Conservation (phyloP, 2,329 filamentous ascomycete species). For the Grosmannia clavigera region DNA sequence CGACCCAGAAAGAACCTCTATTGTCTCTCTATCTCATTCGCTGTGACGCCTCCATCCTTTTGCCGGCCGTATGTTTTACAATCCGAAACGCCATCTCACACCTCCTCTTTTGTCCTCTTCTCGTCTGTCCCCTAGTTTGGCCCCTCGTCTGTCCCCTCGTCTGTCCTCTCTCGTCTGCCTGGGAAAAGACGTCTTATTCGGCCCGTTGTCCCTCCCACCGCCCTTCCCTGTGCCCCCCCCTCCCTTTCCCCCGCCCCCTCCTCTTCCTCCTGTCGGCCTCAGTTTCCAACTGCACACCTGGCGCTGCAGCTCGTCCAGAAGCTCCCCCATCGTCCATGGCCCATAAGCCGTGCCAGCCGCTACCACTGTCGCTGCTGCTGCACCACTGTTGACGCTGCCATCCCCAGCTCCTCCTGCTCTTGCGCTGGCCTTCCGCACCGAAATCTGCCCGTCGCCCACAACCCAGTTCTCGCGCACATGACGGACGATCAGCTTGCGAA, state of each 20-base stretch:
- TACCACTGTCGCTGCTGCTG: conserved; percentile 3
- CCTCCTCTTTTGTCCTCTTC: neutral
- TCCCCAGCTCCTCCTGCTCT: neutral
- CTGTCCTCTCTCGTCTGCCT: neutral
- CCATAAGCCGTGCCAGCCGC: conserved; percentile 12
- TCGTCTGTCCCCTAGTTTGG: too few relatives aligned
- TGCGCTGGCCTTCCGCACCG: conserved; percentile 8
- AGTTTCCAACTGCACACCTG: conserved; percentile 11
- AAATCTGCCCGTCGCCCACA: conserved; percentile 12
- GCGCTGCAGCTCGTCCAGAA: conserved; percentile 21
- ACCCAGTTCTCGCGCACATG: conserved; percentile 35
- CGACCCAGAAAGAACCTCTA: neutral
- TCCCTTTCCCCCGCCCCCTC: neutral
- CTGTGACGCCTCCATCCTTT: neutral
- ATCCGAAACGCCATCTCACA: neutral
- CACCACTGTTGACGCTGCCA: neutral
- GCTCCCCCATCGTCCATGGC: conserved; percentile 18
- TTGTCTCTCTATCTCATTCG: neutral
- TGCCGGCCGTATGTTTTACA: neutral
- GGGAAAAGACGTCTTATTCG: neutral
- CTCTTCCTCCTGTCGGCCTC: neutral
- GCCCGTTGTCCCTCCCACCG: neutral
- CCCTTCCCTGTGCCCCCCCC: neutral
- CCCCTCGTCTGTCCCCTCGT: too few relatives aligned
- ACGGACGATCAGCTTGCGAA: conserved; percentile 28